Evolutionary conservation across 148 eudicot genomes (phyloP).

Genomic region (Polygonum aviculare): DNA sequence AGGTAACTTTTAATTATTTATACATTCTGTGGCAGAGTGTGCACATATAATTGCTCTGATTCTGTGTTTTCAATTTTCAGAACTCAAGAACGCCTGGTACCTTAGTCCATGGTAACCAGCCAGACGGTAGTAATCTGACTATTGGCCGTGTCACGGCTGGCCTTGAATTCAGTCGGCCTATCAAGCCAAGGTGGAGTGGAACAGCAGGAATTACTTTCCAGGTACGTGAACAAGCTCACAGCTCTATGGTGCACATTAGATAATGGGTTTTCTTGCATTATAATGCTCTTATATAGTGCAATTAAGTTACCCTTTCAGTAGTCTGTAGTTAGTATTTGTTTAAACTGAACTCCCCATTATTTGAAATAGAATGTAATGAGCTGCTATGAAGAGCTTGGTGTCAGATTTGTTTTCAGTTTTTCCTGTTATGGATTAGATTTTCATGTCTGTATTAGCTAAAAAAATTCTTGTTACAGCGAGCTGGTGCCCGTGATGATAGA

Average conservation of each 20-base stretch:
- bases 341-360: neutral
- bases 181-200: constrained; percentile 97
- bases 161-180: constrained; percentile 83
- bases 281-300: too few relatives aligned
- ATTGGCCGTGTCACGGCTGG: constrained; percentile 90
- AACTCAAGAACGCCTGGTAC: constrained; percentile 95
- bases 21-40: constrained; percentile 5
- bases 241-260: neutral
- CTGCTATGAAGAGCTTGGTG: neutral
- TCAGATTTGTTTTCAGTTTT: neutral
- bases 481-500: constrained; percentile 92
- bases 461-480: constrained; percentile 42
- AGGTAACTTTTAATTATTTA: constrained; percentile 36
- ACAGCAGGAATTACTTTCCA: constrained; percentile 90
- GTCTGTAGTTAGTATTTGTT: neutral
- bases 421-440: neutral
- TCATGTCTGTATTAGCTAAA: neutral
- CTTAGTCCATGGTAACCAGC: constrained; percentile 92
- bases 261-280: too few relatives aligned
- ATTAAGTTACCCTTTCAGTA: neutral
- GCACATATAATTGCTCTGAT: constrained; percentile 1
- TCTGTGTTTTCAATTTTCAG: constrained; percentile 23
- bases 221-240: constrained; percentile 29
- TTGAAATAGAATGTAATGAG: neutral
- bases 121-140: constrained; percentile 53